Evolutionary conservation across 208 protist genomes (phyloP).

Genomic region (Leishmania gerbilli): DNA sequence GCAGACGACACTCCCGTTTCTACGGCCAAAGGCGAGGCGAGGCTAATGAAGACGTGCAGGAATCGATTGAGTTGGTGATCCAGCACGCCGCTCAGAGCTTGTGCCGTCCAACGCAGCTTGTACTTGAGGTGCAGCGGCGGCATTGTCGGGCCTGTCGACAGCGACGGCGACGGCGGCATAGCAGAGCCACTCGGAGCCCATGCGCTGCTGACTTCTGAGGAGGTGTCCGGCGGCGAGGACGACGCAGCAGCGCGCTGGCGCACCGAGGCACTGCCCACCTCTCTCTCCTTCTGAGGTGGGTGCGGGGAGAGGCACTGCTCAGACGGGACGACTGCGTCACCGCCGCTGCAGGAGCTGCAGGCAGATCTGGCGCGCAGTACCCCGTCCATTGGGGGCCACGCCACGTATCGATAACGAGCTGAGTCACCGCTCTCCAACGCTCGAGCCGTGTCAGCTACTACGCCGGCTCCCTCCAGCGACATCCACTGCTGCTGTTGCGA

Average conservation of each 20-base stretch:
- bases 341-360: not conserved
- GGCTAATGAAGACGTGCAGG: conserved; percentile 55
- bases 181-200: not conserved
- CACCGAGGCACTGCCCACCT: not conserved
- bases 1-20: not conserved
- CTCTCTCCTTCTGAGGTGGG: not conserved
- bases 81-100: conserved; percentile 33
- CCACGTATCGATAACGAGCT: not conserved
- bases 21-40: conserved; percentile 53
- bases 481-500: not conserved
- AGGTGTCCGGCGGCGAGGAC: not conserved
- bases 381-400: conserved; percentile 5
- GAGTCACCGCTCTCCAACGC: not conserved
- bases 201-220: not conserved
- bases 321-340: not conserved
- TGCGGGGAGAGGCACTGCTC: not conserved
- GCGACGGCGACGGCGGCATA: not conserved
- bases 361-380: not conserved
- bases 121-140: conserved; percentile 31
- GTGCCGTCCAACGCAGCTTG: conserved; percentile 55
- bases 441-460: not conserved
- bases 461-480: not conserved
- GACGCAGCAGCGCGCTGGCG: not conserved
- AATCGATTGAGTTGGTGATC: conserved; percentile 66
- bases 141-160: conserved; percentile 33